phyloP scores from a whole-genome alignment of 1,284 basidiomycete genomes.

The Xerocomus amazonicus region DNA sequence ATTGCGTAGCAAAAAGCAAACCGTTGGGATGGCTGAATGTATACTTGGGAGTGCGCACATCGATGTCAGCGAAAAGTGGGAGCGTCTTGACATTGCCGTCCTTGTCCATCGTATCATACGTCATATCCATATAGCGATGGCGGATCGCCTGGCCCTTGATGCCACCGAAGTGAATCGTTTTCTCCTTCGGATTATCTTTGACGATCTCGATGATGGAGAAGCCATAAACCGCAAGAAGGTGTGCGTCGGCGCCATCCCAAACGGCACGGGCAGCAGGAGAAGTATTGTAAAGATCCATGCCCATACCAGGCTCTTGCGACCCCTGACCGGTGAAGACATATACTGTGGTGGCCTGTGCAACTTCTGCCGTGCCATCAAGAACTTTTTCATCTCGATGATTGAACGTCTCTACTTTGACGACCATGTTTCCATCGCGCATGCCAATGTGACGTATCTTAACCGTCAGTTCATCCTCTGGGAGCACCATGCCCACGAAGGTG shows the following conservation, averaged over 20 bases:
- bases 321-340: constrained; percentile 99
- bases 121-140: constrained; percentile 98
- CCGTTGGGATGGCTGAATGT: constrained; percentile 97
- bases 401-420: constrained; percentile 86
- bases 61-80: constrained; percentile 91
- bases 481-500: constrained; percentile 93
- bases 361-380: constrained; percentile 88
- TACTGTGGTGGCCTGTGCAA: constrained; percentile 87
- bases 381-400: constrained; percentile 90
- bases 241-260: constrained; percentile 95
- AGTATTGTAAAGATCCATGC: constrained; percentile 95
- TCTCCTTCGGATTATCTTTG: constrained; percentile 94
- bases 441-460: constrained; percentile 89
- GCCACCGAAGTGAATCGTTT: constrained; percentile 99
- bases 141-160: constrained; percentile 98
- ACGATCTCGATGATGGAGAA: constrained; percentile 99
- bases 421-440: constrained; percentile 91
- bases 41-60: constrained; percentile 89
- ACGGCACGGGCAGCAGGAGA: constrained; percentile 93
- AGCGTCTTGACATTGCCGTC: constrained; percentile 93
- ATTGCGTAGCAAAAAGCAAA: constrained; percentile 95
- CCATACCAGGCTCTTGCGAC: constrained; percentile 98
- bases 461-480: constrained; percentile 87
- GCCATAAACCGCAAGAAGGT: constrained; percentile 91
- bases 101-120: constrained; percentile 95